Evolutionary conservation across 2,329 filamentous ascomycete species (phyloP).

Genomic region (Beauveria asiatica): DNA sequence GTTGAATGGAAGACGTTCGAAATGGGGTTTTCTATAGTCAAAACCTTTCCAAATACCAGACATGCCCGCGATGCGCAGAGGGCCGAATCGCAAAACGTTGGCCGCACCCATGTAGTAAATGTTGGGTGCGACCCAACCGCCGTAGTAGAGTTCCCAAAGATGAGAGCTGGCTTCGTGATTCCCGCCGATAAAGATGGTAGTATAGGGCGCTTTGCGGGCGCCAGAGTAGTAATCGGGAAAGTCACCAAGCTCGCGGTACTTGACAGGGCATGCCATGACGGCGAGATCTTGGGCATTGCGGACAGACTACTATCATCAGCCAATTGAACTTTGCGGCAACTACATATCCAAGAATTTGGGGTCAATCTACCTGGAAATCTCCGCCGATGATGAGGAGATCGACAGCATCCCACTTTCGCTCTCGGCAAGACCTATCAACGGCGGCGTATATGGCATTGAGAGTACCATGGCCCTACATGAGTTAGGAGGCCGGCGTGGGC

Average conservation of each 20-base stretch:
- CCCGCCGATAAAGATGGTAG: constrained; percentile 86
- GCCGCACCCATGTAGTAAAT: constrained; percentile 96
- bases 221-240: constrained; percentile 94
- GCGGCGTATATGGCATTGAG: constrained; percentile 87
- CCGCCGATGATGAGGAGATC: constrained; percentile 92
- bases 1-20: constrained; percentile 80
- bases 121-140: constrained; percentile 92
- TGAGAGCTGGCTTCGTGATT: constrained; percentile 94
- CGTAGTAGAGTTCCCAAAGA: constrained; percentile 88
- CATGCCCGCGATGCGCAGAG: constrained; percentile 78
- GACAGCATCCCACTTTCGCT: constrained; percentile 69
- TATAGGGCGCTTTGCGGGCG: constrained; percentile 64
- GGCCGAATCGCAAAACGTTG: constrained; percentile 76
- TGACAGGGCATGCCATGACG: constrained; percentile 80
- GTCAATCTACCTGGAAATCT: constrained; percentile 67
- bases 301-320: constrained; percentile 48
- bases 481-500: background rate
- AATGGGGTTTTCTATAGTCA: constrained; percentile 76
- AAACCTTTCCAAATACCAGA: constrained; percentile 93
- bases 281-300: constrained; percentile 83
- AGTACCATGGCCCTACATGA: constrained; percentile 71
- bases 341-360: background rate
- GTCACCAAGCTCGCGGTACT: constrained; percentile 82
- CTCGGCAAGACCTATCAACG: constrained; percentile 57
- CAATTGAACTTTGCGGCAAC: constrained; percentile 5